Evolutionary conservation across 1,284 basidiomycete species (phyloP).

Genomic region (Sporisorium iseilematis-ciliati): DNA sequence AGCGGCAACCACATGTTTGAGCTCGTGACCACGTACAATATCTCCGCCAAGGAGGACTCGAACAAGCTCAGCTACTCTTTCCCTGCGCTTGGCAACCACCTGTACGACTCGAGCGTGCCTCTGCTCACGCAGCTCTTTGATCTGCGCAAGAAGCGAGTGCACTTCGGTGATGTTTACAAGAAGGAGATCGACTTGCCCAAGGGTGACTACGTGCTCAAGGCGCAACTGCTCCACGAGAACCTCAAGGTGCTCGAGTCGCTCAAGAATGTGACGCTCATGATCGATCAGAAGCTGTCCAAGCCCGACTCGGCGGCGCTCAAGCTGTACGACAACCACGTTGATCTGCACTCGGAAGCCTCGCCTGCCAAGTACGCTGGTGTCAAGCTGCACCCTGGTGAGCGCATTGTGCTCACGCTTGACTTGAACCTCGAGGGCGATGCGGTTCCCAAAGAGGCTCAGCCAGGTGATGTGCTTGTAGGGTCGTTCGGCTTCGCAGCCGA

Average conservation of each 20-base stretch:
- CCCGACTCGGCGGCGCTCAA: constrained; percentile 62
- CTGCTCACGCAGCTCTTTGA: constrained; percentile 68
- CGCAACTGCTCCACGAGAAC: constrained; percentile 63
- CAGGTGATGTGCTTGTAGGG: constrained; percentile 68
- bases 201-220: constrained; percentile 68
- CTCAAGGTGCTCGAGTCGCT: constrained; percentile 64
- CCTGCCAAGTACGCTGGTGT: constrained; percentile 59
- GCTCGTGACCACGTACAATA: constrained; percentile 67
- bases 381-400: constrained; percentile 68
- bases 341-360: constrained; percentile 54
- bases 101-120: constrained; percentile 69
- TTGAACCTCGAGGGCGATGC: constrained; percentile 66
- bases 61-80: constrained; percentile 60
- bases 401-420: constrained; percentile 62
- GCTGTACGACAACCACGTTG: constrained; percentile 68
- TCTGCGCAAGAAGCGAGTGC: constrained; percentile 59
- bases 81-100: constrained; percentile 63
- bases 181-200: constrained; percentile 67
- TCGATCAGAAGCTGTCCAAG: constrained; percentile 68
- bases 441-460: constrained; percentile 66
- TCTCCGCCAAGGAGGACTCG: constrained; percentile 63
- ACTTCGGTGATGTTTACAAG: constrained; percentile 69
- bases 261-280: constrained; percentile 61
- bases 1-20: constrained; percentile 65
- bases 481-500: constrained; percentile 60